Evolutionary conservation across 2,329 filamentous ascomycete genomes (phyloP).

Genomic region (Podosphaera xanthii): DNA sequence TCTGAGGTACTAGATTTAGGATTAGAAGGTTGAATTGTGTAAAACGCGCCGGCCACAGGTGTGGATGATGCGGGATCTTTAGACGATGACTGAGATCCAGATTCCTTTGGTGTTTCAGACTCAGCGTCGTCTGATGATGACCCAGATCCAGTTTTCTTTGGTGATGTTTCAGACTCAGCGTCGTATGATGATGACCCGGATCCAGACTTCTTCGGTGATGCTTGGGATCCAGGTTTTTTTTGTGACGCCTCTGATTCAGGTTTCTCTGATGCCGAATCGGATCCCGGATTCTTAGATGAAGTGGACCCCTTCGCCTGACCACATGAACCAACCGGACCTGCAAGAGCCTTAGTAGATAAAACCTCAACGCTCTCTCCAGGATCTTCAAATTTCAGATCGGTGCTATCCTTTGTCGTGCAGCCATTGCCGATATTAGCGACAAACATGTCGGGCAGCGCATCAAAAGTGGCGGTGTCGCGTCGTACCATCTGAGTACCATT

Average conservation of each 20-base stretch:
- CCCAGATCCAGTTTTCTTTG: conserved; percentile 2
- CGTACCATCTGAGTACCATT: conserved; percentile 9
- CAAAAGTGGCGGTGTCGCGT: conserved; percentile 26
- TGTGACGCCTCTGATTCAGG: neutral
- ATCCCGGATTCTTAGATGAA: neutral
- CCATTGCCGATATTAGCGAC: conserved; percentile 41
- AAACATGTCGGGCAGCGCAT: conserved; percentile 50
- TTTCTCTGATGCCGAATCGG: neutral
- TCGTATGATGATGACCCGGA: neutral
- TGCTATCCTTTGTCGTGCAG: conserved; percentile 30
- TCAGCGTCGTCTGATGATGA: conserved; percentile 6
- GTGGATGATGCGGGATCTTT: conserved; percentile 1
- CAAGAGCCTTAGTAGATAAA: conserved; percentile 14
- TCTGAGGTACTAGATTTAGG: conserved; percentile 8
- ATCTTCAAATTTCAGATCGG: conserved; percentile 44
- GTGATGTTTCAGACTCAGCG: neutral
- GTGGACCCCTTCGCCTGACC: neutral
- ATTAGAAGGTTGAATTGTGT: conserved; percentile 8
- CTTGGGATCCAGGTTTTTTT: neutral
- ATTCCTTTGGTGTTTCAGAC: conserved; percentile 15
- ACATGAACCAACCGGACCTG: conserved; percentile 10
- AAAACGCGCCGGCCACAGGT: neutral
- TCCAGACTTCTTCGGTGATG: neutral
- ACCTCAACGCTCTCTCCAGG: conserved; percentile 35
- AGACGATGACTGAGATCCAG: conserved; percentile 4